Evolutionary conservation across 2,329 filamentous ascomycete species (phyloP).

Genomic region (Colletotrichum theobromicola): DNA sequence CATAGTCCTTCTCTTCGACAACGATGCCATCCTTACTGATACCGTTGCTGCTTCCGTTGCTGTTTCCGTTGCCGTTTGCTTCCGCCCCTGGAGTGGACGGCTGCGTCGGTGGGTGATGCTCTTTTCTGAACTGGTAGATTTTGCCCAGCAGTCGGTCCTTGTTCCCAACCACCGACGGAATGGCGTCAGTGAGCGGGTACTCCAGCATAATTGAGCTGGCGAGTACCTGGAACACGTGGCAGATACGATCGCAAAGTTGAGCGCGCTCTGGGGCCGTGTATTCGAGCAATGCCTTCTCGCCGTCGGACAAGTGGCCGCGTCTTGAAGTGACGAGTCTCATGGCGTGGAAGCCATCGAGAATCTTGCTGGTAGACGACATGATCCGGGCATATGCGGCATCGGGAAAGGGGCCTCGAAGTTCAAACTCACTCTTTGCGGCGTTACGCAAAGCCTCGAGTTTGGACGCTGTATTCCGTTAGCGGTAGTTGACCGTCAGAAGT

Average conservation of each 20-base stretch:
- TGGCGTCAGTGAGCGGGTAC: constrained; percentile 87
- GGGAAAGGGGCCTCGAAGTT: constrained; percentile 87
- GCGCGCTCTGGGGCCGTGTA: constrained; percentile 81
- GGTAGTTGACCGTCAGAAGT: no score
- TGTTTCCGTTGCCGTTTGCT: constrained; percentile 12
- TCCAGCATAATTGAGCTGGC: constrained; percentile 94
- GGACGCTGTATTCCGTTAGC: constrained; percentile 45
- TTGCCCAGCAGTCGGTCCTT: constrained; percentile 85
- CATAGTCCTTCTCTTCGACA: constrained; percentile 81
- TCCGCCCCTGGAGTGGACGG: constrained; percentile 24
- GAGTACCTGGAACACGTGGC: constrained; percentile 85
- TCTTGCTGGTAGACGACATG: constrained; percentile 78
- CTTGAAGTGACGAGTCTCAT: constrained; percentile 94
- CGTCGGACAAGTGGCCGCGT: constrained; percentile 74
- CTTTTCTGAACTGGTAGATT: constrained; percentile 85
- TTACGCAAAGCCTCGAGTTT: constrained; percentile 76
- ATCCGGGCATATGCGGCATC: constrained; percentile 74
- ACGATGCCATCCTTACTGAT: constrained; percentile 33
- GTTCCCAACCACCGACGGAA: constrained; percentile 81
- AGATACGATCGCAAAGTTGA: constrained; percentile 85
- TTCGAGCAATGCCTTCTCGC: constrained; percentile 80
- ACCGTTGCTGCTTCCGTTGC: neutral
- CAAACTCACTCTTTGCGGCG: constrained; percentile 84
- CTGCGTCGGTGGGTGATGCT: constrained; percentile 52
- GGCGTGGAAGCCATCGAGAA: constrained; percentile 93